These are phyloP conservation scores for Lactuca saligna DNA, from an alignment of 129 eudicot genomes.

Conservation along the genomic window DNA sequence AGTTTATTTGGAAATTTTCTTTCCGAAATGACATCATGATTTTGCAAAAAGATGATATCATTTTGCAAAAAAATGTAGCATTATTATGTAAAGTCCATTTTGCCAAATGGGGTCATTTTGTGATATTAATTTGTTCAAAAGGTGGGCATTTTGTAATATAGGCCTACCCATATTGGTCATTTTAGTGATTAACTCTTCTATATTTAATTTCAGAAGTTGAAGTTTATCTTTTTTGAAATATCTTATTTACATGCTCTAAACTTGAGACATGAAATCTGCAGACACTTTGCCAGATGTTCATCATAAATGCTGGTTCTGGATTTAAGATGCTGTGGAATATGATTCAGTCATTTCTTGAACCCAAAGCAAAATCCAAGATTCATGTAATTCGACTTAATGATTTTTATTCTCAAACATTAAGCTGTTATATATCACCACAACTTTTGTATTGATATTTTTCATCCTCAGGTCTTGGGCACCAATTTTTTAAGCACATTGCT, in stretches of 20 bases:
- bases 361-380: constrained; percentile 70
- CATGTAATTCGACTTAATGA: constrained; percentile 44
- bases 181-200: too few species aligned
- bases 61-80: too few species aligned
- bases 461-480: constrained; percentile 64
- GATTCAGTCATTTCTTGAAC: constrained; percentile 65
- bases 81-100: too few species aligned
- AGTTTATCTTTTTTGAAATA: too few species aligned
- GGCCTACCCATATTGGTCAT: too few species aligned
- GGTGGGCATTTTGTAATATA: too few species aligned
- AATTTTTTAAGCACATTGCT: constrained; percentile 69
- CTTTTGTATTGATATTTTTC: constrained; percentile 4
- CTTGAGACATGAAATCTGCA: constrained; percentile 28
- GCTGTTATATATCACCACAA: neutral
- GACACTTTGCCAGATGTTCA: constrained; percentile 79
- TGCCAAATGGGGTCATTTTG: too few species aligned
- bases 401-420: constrained; percentile 10
- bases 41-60: too few species aligned
- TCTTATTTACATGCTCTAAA: neutral
- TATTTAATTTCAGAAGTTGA: too few species aligned
- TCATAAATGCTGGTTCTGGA: constrained; percentile 78
- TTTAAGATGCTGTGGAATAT: constrained; percentile 76
- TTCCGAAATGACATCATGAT: too few species aligned
- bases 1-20: too few species aligned
- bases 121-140: too few species aligned